Percentiles rank a stretch among this genome's conserved stretches.
Conservation (phyloP, 2,329 filamentous ascomycete genomes). For the Botrytis cinerea region DNA sequence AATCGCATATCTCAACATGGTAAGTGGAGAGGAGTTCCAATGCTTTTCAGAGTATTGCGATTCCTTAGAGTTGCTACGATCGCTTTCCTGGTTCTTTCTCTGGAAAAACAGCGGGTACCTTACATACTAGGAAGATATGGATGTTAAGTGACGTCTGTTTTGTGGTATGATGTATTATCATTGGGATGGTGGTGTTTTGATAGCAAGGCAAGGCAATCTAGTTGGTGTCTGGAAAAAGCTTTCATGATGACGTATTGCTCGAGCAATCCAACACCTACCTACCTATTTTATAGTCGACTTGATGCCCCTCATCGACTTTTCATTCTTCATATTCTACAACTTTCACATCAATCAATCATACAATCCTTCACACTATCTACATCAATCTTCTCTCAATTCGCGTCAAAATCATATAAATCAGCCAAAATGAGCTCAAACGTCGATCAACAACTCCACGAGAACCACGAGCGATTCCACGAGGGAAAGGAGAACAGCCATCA, state of each 20-base stretch:
- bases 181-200: too few relatives aligned
- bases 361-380: background rate
- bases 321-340: background rate
- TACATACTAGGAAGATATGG: conserved; percentile 5
- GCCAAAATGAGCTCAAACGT: conserved; percentile 48
- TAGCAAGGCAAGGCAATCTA: background rate
- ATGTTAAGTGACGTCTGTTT: conserved; percentile 21
- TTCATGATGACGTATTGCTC: conserved; percentile 22
- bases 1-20: background rate
- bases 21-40: conserved; percentile 7
- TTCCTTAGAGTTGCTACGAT: conserved; percentile 6
- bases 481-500: conserved; percentile 70
- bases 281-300: conserved; percentile 16
- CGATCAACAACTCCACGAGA: conserved; percentile 71
- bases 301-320: background rate
- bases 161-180: background rate
- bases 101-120: conserved; percentile 17
- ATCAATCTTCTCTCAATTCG: background rate
- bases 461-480: conserved; percentile 73
- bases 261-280: background rate
- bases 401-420: background rate
- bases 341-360: background rate
- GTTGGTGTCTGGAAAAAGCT: conserved; percentile 2
- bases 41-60: background rate
- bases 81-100: background rate